Conservation (phyloP, 495 filamentous ascomycete genomes). For the Jackrogersella minutella region DNA sequence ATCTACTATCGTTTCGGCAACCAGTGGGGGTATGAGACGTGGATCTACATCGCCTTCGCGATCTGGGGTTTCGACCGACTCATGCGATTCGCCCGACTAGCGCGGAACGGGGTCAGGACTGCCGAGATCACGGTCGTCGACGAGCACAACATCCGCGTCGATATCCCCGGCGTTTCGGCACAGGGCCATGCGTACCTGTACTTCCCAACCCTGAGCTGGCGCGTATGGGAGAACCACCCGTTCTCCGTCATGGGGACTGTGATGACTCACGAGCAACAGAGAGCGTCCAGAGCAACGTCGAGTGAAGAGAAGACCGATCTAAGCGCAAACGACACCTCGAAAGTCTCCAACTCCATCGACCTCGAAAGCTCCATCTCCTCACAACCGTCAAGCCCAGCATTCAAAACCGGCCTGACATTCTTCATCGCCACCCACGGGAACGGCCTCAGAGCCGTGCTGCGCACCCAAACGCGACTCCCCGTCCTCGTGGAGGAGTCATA, state of each 20-base stretch:
- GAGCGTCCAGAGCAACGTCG: not conserved
- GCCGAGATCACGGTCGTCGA: slow-evolving; percentile 47
- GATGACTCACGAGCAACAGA: slow-evolving; percentile 6
- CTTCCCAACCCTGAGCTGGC: slow-evolving; percentile 51
- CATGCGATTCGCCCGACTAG: slow-evolving; percentile 44
- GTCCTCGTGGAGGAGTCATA: slow-evolving; percentile 38
- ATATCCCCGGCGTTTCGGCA: slow-evolving; percentile 43
- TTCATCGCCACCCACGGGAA: slow-evolving; percentile 19
- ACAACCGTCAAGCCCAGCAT: not conserved
- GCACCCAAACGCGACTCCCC: not conserved
- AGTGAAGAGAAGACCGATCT: not conserved
- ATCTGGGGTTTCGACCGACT: slow-evolving; percentile 53
- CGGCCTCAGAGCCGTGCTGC: slow-evolving; percentile 15
- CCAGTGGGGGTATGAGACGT: slow-evolving; percentile 52
- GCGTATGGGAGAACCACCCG: slow-evolving; percentile 58
- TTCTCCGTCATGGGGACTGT: slow-evolving; percentile 48
- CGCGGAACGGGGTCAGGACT: slow-evolving; percentile 40
- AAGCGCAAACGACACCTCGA: not conserved
- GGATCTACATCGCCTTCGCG: slow-evolving; percentile 49
- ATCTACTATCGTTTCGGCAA: slow-evolving; percentile 39
- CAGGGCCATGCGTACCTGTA: slow-evolving; percentile 51
- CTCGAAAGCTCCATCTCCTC: not conserved
- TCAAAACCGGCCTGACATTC: slow-evolving; percentile 30
- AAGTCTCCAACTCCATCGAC: slow-evolving; percentile 5
- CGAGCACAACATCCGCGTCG: slow-evolving; percentile 49